Percentiles rank a stretch among this genome's conserved stretches.
phyloP scores from a whole-genome alignment of 2,329 filamentous ascomycete species.

The Dryadomyces quercus-mongolicae region DNA sequence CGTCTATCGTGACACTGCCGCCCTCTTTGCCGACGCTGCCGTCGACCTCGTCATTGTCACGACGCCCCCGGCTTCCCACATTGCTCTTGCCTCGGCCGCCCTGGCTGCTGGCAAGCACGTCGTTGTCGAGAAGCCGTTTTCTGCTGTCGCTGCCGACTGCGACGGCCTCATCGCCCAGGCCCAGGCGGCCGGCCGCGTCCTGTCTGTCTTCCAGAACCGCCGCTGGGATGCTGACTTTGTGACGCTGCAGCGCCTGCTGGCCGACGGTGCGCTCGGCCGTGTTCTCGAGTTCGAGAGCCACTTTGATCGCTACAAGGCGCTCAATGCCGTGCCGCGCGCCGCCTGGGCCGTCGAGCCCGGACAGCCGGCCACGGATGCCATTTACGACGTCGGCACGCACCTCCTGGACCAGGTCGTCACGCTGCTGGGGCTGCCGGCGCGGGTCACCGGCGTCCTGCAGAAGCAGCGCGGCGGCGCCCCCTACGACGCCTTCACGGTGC shows the following conservation, averaged over 20 bases:
- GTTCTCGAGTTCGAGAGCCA: slow-evolving; percentile 68
- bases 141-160: slow-evolving; percentile 57
- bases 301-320: slow-evolving; percentile 62
- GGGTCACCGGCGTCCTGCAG: slow-evolving; percentile 55
- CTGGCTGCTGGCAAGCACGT: slow-evolving; percentile 65
- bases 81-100: slow-evolving; percentile 48
- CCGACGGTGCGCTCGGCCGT: slow-evolving; percentile 50
- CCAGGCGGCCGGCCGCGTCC: slow-evolving; percentile 32
- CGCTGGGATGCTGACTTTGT: slow-evolving; percentile 70
- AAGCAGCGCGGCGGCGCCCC: slow-evolving; percentile 22
- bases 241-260: slow-evolving; percentile 52
- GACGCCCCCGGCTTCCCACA: slow-evolving; percentile 62
- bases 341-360: slow-evolving; percentile 39
- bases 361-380: slow-evolving; percentile 43
- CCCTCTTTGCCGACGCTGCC: slow-evolving; percentile 50
- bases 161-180: slow-evolving; percentile 47
- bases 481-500: slow-evolving; percentile 1
- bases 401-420: slow-evolving; percentile 61
- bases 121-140: slow-evolving; percentile 74
- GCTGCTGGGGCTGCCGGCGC: slow-evolving; percentile 37
- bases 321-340: slow-evolving; percentile 53
- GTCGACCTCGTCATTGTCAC: slow-evolving; percentile 61
- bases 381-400: slow-evolving; percentile 66
- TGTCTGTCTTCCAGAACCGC: slow-evolving; percentile 67
- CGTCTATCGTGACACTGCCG: slow-evolving; percentile 49